Base-by-base conservation (phyloP, 148 eudicot genomes). In the Camellia japonica region DNA sequence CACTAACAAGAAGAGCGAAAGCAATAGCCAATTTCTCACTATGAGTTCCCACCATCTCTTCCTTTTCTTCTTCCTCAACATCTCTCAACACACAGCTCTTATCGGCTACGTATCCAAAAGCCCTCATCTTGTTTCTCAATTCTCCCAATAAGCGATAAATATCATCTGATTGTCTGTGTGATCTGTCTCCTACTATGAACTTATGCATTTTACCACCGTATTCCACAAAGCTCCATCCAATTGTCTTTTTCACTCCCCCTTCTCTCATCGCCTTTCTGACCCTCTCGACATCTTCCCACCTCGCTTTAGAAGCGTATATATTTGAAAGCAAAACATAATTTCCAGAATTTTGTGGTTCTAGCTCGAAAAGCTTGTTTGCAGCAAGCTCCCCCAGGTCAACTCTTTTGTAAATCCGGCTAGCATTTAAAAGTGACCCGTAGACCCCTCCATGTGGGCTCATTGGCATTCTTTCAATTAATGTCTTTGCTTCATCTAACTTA, bases 61-160 rank as follows among this genome's bases (percentile, higher is more conserved):
- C 93, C 79, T 88, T 90, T 75, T 92, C 95, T 83, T 92, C 95
- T 60, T 87, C 92, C 84, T 92, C 95, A 15, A 90, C 80, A 74
- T 92, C 95, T 71, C 85, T 83, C 73, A 92, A 74, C 7, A 68
- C 90, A 73, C 87, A 87, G 80, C 85, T 83, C 75, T 86, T 86
- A 79, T 92, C 93, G 71, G 85, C 87, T 46, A 77, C 56, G 65
- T 90, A 92, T 47, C 95, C 95, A 54, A 81, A 85, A 67, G 46
- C 73, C 82, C 59, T 85, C 90, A 89, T 79, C 77, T 84, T 87
- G 79, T 79, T 80, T 76, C 81, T 86, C 41, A 90, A 11, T 80
- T 87, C 90, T 12, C 80, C 76, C 79, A 92, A 73, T 13, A 80
- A 19, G 7, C 41, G 49, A 78, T 92, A 89, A 54, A 92, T 89